Base-by-base conservation (phyloP, 83 land plant genomes). In the Thuja plicata region DNA sequence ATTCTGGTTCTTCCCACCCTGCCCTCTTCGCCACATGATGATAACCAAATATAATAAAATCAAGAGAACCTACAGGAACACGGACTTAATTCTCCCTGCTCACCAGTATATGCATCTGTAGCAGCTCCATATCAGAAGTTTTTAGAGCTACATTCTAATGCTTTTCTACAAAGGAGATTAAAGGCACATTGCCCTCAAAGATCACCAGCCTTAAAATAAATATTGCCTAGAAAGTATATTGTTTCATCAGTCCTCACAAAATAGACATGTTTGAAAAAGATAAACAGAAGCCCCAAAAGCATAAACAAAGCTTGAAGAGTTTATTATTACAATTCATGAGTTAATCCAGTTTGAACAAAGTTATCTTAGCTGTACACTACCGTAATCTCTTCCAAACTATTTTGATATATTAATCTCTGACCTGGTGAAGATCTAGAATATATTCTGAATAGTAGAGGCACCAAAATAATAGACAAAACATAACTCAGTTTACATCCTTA, bases 1-100 rank as follows among this genome's bases (percentile, higher is more conserved):
- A 83, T 24, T 35, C 12, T 86, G 87, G 30, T 60, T 55, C 71
- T 86, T 86, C 45, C 54, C 71, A 86, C n/a, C 73, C 7, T 37
- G 35, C 87, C 87, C 8, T 86, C 5, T 86, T 60, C 38, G 52
- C 17, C 52, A 57, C 87, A 57, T 86, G 35, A 5, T 86, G 71
- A 86, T 76, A 76, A 76, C 34, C 79, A 27, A 34, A 32, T 76
- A 32, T 0, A 76, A 76, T 35, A 76, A 15, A 76, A 34, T 34
- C 15, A 76, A 76, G 5, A 76, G 79, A n/a, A 3, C 79, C 79
- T 34, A 35, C 35, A 76, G 17, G 79, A 76, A 76, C 35, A 76
- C 16, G 5, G 12, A 76, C 35, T 76, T 76, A 76, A 34, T n/a
- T n/a, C 16, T 50, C 32, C 32, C 74, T 70, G 74, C 74, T 70